Conservation (phyloP, 2,329 filamentous ascomycete species). For the Stemphylium vesicarium region DNA sequence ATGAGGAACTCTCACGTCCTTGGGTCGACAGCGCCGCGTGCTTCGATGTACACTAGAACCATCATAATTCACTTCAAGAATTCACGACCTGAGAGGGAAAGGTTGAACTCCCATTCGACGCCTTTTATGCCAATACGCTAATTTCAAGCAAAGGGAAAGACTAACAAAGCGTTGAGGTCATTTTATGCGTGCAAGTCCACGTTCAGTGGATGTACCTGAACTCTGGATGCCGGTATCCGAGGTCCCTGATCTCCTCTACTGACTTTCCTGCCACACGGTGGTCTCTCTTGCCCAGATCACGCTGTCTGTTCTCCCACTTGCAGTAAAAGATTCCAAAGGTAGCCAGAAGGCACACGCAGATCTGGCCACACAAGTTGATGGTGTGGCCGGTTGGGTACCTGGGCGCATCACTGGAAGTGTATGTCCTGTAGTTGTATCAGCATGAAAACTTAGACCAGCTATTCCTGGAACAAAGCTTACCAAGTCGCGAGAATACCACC, state of each 20-base stretch:
- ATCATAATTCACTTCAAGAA: too few relatives aligned
- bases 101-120: conserved; percentile 5
- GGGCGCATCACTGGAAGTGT: conserved; percentile 62
- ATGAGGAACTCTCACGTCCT: too few relatives aligned
- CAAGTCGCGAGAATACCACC: conserved; percentile 65
- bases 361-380: conserved; percentile 63
- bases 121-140: conserved; percentile 1
- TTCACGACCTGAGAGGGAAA: background rate
- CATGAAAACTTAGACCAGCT: conserved; percentile 25
- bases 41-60: too few relatives aligned
- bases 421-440: conserved; percentile 65
- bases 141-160: conserved; percentile 6
- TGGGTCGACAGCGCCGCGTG: too few relatives aligned
- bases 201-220: conserved; percentile 62
- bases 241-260: conserved; percentile 54
- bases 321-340: conserved; percentile 60
- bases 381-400: conserved; percentile 75
- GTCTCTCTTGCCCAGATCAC: conserved; percentile 57
- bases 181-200: background rate
- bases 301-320: conserved; percentile 59
- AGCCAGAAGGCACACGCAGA: conserved; percentile 54
- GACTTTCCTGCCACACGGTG: conserved; percentile 57
- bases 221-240: conserved; percentile 62
- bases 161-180: conserved; percentile 14
- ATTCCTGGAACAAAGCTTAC: conserved; percentile 18